phyloP scores from a whole-genome alignment of 305 asterid genomes.

The Withania somnifera region DNA sequence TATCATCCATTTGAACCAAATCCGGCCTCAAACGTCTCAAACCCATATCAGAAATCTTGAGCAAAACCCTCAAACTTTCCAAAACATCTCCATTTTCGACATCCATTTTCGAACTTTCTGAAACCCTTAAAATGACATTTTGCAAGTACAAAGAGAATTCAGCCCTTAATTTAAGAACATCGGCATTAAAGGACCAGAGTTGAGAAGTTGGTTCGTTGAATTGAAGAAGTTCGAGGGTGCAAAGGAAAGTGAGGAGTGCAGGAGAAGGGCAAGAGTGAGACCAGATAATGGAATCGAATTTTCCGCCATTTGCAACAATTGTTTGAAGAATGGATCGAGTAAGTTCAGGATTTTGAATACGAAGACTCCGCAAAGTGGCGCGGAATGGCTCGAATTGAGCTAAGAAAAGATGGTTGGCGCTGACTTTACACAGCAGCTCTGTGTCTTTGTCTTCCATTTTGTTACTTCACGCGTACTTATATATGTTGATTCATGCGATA shows the following conservation, averaged over 20 bases:
- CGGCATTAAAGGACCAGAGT: conserved; percentile 67
- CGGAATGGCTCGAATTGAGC: conserved; percentile 94
- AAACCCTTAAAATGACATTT: conserved; percentile 33
- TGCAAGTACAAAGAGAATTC: conserved; percentile 67
- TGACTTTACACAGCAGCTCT: conserved; percentile 50
- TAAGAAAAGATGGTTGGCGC: conserved; percentile 69
- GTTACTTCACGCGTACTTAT: neutral
- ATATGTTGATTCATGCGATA: neutral
- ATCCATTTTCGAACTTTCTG: conserved; percentile 23
- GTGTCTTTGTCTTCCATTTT: conserved; percentile 75
- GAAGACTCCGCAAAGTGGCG: conserved; percentile 66
- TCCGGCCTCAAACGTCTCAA: conserved; percentile 60
- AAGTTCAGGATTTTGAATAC: conserved; percentile 57
- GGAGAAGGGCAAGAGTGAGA: conserved; percentile 80
- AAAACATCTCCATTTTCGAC: conserved; percentile 8
- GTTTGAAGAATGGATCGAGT: conserved; percentile 76
- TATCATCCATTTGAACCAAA: conserved; percentile 31
- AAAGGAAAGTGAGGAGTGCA: conserved; percentile 53
- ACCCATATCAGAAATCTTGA: conserved; percentile 41
- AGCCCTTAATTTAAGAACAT: conserved; percentile 53
- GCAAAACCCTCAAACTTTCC: conserved; percentile 41
- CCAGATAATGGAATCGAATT: conserved; percentile 59
- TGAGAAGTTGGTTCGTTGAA: conserved; percentile 57
- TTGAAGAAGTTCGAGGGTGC: conserved; percentile 68
- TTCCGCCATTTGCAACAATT: conserved; percentile 55